phyloP scores from a whole-genome alignment of 1,284 basidiomycete genomes.

The Violaceomyces palustris region DNA sequence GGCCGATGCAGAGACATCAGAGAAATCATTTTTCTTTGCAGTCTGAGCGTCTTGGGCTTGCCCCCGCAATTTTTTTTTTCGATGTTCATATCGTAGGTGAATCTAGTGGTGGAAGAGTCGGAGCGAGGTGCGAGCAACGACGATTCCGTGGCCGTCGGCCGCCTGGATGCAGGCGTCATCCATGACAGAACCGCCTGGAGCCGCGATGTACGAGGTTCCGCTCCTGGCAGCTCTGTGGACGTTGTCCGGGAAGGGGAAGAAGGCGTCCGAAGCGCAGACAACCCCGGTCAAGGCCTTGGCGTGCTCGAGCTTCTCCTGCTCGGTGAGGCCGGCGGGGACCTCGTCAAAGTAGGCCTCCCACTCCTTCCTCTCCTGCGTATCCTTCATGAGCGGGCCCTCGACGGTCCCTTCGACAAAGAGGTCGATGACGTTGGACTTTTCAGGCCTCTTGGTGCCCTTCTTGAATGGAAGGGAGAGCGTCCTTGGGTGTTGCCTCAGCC shows the following conservation, averaged over 20 bases:
- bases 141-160: slow-evolving; percentile 48
- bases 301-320: slow-evolving; percentile 61
- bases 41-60: too few relatives aligned
- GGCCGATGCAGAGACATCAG: too few relatives aligned
- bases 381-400: slow-evolving; percentile 62
- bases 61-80: too few relatives aligned
- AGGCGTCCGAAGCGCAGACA: slow-evolving; percentile 89
- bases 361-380: slow-evolving; percentile 67
- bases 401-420: slow-evolving; percentile 86
- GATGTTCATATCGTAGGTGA: too few relatives aligned
- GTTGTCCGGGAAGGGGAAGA: slow-evolving; percentile 99
- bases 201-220: slow-evolving; percentile 86
- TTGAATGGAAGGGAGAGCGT: slow-evolving; percentile 90
- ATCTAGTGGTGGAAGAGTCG: slow-evolving; percentile 52
- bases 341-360: slow-evolving; percentile 87
- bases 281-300: slow-evolving; percentile 62
- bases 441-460: slow-evolving; percentile 92
- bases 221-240: slow-evolving; percentile 87
- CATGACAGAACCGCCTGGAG: slow-evolving; percentile 94
- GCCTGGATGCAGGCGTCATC: slow-evolving; percentile 59
- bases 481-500: slow-evolving; percentile 92
- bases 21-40: too few relatives aligned
- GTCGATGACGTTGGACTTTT: slow-evolving; percentile 97
- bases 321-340: slow-evolving; percentile 65
- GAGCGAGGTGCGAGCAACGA: slow-evolving; percentile 47